Conservation (phyloP, 2,329 filamentous ascomycete species). For the Calonectria naviculata region DNA sequence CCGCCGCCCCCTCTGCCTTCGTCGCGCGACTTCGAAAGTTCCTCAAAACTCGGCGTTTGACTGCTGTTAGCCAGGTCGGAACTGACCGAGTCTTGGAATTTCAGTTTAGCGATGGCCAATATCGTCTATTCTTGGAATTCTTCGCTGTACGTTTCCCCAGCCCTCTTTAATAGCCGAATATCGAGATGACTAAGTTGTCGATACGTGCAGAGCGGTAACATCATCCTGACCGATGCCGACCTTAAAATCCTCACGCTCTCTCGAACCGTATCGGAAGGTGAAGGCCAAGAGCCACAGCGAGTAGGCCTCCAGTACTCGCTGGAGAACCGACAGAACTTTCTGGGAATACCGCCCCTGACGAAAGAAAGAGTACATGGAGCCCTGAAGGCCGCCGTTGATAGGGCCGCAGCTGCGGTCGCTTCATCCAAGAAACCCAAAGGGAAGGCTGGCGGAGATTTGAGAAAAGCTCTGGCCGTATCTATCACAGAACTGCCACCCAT, state of each 20-base stretch:
- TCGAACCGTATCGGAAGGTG: slow-evolving; percentile 82
- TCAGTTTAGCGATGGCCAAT: slow-evolving; percentile 90
- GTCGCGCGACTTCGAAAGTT: slow-evolving; percentile 87
- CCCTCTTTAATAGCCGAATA: neutral
- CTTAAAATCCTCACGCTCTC: slow-evolving; percentile 85
- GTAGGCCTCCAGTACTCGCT: slow-evolving; percentile 83
- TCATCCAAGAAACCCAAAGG: slow-evolving; percentile 74
- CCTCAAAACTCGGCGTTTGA: slow-evolving; percentile 87
- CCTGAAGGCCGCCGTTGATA: slow-evolving; percentile 73
- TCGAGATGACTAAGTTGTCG: slow-evolving; percentile 14
- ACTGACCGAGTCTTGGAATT: slow-evolving; percentile 95
- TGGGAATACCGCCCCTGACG: slow-evolving; percentile 79
- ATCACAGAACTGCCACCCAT: slow-evolving; percentile 92
- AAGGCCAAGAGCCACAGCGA: slow-evolving; percentile 85
- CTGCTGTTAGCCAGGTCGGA: slow-evolving; percentile 84
- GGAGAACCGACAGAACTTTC: slow-evolving; percentile 85
- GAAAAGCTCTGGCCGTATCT: slow-evolving; percentile 83
- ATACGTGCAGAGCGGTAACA: slow-evolving; percentile 78
- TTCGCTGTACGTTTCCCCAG: slow-evolving; percentile 69
- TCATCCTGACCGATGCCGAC: slow-evolving; percentile 89
- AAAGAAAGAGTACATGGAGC: slow-evolving; percentile 77
- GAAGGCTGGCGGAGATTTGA: slow-evolving; percentile 79
- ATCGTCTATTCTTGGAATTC: slow-evolving; percentile 91
- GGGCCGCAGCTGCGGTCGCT: slow-evolving; percentile 59
- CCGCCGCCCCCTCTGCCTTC: slow-evolving; percentile 85